These are phyloP conservation scores for Glycine latifolia DNA, from an alignment of 306 rosid genomes.

Conservation along the genomic window DNA sequence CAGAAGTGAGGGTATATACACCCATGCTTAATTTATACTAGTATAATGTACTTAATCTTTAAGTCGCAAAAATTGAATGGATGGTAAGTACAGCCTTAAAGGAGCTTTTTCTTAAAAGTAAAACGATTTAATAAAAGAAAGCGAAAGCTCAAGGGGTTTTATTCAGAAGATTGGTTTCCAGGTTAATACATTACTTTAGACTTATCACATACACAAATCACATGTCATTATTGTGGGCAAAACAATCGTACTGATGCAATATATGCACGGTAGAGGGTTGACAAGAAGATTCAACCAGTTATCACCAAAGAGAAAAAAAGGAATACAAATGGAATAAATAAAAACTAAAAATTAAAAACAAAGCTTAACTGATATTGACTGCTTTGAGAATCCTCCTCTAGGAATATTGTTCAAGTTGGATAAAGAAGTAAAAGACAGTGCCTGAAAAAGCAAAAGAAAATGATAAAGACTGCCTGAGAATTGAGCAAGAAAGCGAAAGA, in stretches of 20 bases:
- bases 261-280: neutral
- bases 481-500: conserved; percentile 48
- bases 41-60: conserved; percentile 1
- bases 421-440: conserved; percentile 35
- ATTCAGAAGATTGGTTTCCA: conserved; percentile 29
- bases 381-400: conserved; percentile 27
- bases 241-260: neutral
- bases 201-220: neutral
- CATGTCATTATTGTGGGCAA: neutral
- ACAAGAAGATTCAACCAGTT: conserved; percentile 20
- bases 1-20: neutral
- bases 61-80: neutral
- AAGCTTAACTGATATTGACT: conserved; percentile 13
- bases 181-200: conserved; percentile 7
- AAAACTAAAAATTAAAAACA: conserved; percentile 11
- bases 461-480: conserved; percentile 23
- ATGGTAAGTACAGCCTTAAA: neutral
- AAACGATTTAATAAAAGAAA: conserved; percentile 12
- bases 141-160: neutral
- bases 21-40: conserved; percentile 2
- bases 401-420: neutral
- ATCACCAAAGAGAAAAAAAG: conserved; percentile 20
- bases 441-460: conserved; percentile 44
- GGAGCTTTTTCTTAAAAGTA: neutral
- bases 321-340: neutral